Evolutionary conservation across 1,139 yeast species (phyloP).

Genomic region (Debaryomycetaceae sp.): DNA sequence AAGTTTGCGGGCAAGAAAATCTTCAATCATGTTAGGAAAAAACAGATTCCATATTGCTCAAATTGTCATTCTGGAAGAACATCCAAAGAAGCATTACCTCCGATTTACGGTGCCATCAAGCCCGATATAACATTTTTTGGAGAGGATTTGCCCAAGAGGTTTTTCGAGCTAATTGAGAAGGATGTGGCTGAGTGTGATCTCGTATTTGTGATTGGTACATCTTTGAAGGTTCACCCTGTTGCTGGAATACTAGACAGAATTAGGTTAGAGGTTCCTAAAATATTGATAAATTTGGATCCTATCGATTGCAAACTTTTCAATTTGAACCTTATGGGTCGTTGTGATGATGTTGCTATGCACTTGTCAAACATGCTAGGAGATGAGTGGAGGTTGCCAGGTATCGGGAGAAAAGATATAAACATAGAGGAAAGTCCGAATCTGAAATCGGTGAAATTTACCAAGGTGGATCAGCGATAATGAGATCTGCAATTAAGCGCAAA

Average conservation of each 20-base stretch:
- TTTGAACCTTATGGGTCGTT: conserved; percentile 72
- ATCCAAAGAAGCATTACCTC: conserved; percentile 27
- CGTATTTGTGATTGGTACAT: conserved; percentile 86
- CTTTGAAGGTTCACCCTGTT: conserved; percentile 95
- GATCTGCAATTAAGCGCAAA: background rate
- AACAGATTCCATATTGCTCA: conserved; percentile 71
- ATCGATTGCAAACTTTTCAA: conserved; percentile 82
- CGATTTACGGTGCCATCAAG: conserved; percentile 73
- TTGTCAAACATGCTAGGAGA: conserved; percentile 52
- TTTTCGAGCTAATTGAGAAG: conserved; percentile 57
- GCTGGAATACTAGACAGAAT: conserved; percentile 81
- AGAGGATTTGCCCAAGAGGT: conserved; percentile 74
- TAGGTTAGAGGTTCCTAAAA: conserved; percentile 72
- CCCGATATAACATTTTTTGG: conserved; percentile 97
- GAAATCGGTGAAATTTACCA: background rate
- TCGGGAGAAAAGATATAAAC: conserved; percentile 15
- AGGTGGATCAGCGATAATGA: background rate
- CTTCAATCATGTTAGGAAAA: conserved; percentile 55
- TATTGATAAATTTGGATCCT: conserved; percentile 76
- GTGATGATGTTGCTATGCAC: conserved; percentile 81
- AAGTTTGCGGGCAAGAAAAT: conserved; percentile 66
- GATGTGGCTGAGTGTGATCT: conserved; percentile 74
- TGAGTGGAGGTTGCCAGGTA: conserved; percentile 64
- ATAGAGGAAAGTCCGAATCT: background rate
- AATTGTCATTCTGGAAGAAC: conserved; percentile 37